Evolutionary conservation across 768 basidiomycete species (phyloP).

Genomic region (Leucosporidium scottii): DNA sequence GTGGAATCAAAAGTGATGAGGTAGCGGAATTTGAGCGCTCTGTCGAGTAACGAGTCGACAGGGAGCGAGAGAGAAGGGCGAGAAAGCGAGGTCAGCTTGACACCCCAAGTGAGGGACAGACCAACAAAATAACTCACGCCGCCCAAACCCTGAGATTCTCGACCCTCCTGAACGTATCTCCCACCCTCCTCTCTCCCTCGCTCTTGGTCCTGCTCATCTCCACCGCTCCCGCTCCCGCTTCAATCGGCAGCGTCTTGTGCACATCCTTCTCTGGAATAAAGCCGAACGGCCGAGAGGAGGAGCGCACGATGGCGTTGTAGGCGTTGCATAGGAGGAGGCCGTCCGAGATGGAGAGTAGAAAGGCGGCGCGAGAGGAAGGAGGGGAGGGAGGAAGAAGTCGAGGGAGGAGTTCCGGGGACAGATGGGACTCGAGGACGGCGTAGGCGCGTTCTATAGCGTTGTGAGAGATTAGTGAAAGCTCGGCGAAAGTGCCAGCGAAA

Average conservation of each 20-base stretch:
- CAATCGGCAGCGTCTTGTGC: conserved; percentile 50
- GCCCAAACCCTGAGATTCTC: conserved; percentile 81
- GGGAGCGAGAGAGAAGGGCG: conserved; percentile 5
- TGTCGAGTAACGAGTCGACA: conserved; percentile 9
- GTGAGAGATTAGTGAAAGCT: no score
- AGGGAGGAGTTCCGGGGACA: conserved; percentile 54
- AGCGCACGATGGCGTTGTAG: conserved; percentile 72
- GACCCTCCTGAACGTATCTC: conserved; percentile 77
- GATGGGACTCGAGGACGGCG: conserved; percentile 54
- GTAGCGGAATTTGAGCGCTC: conserved; percentile 77
- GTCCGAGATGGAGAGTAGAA: conserved; percentile 38
- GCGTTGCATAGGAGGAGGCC: conserved; percentile 73
- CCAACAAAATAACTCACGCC: conserved; percentile 53
- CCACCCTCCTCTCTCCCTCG: conserved; percentile 45
- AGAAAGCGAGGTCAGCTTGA: not conserved
- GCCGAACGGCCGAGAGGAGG: conserved; percentile 73
- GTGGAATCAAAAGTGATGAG: conserved; percentile 61
- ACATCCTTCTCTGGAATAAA: conserved; percentile 69
- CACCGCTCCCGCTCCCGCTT: conserved; percentile 3
- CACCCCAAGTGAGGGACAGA: not conserved
- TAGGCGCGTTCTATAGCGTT: conserved; percentile 55
- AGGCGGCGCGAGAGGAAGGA: not conserved
- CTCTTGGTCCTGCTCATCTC: conserved; percentile 47
- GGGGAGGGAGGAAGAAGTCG: conserved; percentile 36
- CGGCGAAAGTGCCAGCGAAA: no score